Percentiles rank a stretch among this genome's conserved stretches.
These are phyloP conservation scores for Jatropha podagrica DNA, from an alignment of 441 rosid species.

Conservation along the genomic window DNA sequence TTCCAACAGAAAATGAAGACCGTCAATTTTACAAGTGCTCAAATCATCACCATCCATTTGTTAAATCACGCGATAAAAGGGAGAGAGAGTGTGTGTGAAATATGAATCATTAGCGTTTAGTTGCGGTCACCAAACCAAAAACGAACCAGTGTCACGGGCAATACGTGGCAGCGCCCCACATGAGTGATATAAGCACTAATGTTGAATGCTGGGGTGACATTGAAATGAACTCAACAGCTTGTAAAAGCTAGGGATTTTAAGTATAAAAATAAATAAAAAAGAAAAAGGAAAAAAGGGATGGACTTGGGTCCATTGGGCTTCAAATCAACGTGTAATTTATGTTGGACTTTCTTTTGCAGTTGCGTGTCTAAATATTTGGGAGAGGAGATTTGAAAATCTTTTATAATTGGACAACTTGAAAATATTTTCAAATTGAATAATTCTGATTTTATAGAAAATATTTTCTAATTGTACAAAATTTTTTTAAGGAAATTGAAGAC, in stretches of 20 bases:
- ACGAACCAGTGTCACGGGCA: conserved; percentile 9
- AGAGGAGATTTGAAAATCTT: too few relatives aligned
- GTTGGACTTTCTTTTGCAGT: too few relatives aligned
- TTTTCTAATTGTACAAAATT: too few relatives aligned
- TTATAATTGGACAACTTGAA: too few relatives aligned
- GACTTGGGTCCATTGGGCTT: too few relatives aligned
- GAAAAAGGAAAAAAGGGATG: too few relatives aligned
- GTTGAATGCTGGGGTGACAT: conserved; percentile 16
- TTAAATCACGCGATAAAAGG: neutral
- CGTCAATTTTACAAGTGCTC: neutral
- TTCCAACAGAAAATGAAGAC: conserved; percentile 12
- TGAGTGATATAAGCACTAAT: conserved; percentile 7
- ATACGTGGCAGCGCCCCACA: conserved; percentile 30
- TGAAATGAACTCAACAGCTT: neutral
- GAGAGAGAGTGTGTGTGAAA: neutral
- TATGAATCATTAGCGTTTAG: conserved; percentile 10
- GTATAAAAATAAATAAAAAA: too few relatives aligned
- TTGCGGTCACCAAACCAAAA: conserved; percentile 18
- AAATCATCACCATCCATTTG: conserved; percentile 13
- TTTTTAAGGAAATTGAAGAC: too few relatives aligned
- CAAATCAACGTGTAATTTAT: too few relatives aligned
- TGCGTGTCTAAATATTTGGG: too few relatives aligned
- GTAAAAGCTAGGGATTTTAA: neutral
- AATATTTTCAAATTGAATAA: too few relatives aligned
- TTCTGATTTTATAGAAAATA: too few relatives aligned